These are phyloP conservation scores for Zychaea mexicana DNA, from an alignment of 371 early-diverging fungal genomes.

Conservation along the genomic window DNA sequence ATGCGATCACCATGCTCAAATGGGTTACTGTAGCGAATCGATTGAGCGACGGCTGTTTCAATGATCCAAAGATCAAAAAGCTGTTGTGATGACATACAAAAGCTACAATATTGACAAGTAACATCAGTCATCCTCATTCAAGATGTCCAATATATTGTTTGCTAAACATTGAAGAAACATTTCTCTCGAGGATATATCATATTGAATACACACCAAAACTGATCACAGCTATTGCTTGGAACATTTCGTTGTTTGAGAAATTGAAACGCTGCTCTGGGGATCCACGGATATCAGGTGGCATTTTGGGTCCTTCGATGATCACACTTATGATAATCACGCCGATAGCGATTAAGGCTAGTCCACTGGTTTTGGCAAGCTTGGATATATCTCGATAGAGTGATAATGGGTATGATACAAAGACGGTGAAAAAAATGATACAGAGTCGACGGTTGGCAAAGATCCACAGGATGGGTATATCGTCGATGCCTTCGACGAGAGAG, in stretches of 20 bases:
- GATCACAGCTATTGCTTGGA: slow-evolving; percentile 80
- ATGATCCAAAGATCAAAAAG: slow-evolving; percentile 76
- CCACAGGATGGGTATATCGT: slow-evolving; percentile 48
- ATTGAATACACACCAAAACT: slow-evolving; percentile 66
- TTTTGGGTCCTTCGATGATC: slow-evolving; percentile 69
- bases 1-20: slow-evolving; percentile 67
- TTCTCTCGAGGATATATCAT: neutral
- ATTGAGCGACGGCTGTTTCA: slow-evolving; percentile 72
- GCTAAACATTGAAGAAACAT: neutral
- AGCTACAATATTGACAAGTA: slow-evolving; percentile 47
- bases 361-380: slow-evolving; percentile 78
- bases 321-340: slow-evolving; percentile 74
- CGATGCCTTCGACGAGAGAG: slow-evolving; percentile 61
- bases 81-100: slow-evolving; percentile 87
- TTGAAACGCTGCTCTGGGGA: slow-evolving; percentile 46
- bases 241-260: slow-evolving; percentile 58
- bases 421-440: slow-evolving; percentile 68
- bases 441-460: slow-evolving; percentile 54
- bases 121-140: neutral
- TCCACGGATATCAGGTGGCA: slow-evolving; percentile 53
- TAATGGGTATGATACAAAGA: slow-evolving; percentile 71
- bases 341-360: slow-evolving; percentile 75
- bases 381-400: slow-evolving; percentile 79
- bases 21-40: slow-evolving; percentile 75
- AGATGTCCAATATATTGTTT: neutral